Evolutionary conservation across 1,139 yeast species (phyloP), one percentile per base, ranked within the genome.

Genomic region (Yamadazyma atlantica): DNA sequence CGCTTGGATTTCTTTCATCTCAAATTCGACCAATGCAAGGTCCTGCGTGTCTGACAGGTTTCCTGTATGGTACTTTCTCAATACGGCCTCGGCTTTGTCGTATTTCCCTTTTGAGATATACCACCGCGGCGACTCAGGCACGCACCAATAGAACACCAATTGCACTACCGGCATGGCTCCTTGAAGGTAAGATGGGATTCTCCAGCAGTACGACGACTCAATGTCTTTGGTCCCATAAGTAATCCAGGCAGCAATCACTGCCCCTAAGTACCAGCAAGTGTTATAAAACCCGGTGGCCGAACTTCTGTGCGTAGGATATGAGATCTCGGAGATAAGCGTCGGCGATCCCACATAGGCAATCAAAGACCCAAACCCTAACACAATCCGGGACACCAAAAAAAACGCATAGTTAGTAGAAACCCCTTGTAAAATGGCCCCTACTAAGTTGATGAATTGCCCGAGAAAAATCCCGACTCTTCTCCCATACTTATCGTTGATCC

Each of bases 191-290:
- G 75, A 69, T 3, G 78, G 76, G 39, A 72, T 60, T 43, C 65
- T 59, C 78, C 78, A 73, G 15, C 52, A 37, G 45, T 50, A 44
- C 72, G 62, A 45, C 55, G 60, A 54, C 15, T 39, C 33, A 21
- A 46, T 35, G 13, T 67, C 34, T 26, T 37, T 34, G 23, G 62
- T 26, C 64, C 67, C 27, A 65, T 51, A 18, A 51, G 40, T 18
- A 62, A 34, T 64, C 73, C 78, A 67, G 1, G 83, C 75, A 5
- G 82, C 81, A 32, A 78, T 47, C 21, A 74, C 54, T 4, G 81
- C 73, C 29, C 83, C 83, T 33, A 75, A 48, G 69, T 53, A 63
- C 73, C 75, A 73, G 58, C 52, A 80, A 50, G 30, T 70, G 60
- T 71, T 73, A 53, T 66, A 76, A 30, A 65, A 54, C 17, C 75